These are phyloP conservation scores for Celoporthe dispersa DNA, from an alignment of 2,329 filamentous ascomycete genomes.

Conservation along the genomic window DNA sequence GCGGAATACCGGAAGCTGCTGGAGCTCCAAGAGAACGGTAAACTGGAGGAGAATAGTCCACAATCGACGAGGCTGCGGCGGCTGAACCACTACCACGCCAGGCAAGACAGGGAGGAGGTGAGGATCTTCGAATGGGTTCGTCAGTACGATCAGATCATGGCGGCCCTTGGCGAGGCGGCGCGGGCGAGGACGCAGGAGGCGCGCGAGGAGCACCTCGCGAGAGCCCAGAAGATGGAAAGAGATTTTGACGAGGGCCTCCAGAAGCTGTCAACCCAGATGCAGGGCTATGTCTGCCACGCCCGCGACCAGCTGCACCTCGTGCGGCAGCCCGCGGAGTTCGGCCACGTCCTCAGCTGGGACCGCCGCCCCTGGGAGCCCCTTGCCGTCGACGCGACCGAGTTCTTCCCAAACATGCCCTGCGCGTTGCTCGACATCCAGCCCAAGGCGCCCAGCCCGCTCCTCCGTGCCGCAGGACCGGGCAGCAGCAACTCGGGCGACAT, in stretches of 20 bases:
- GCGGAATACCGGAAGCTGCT: slow-evolving; percentile 49
- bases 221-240: slow-evolving; percentile 29
- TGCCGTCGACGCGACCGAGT: slow-evolving; percentile 59
- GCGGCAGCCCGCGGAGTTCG: slow-evolving; percentile 50
- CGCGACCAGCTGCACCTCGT: slow-evolving; percentile 61
- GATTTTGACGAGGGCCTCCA: slow-evolving; percentile 38
- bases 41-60: slow-evolving; percentile 10
- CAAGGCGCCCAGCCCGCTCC: slow-evolving; percentile 51
- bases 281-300: slow-evolving; percentile 32
- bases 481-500: slow-evolving; percentile 51
- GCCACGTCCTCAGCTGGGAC: slow-evolving; percentile 69
- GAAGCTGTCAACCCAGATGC: slow-evolving; percentile 42
- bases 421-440: slow-evolving; percentile 72
- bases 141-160: slow-evolving; percentile 37
- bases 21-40: slow-evolving; percentile 37
- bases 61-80: slow-evolving; percentile 21
- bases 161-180: slow-evolving; percentile 26
- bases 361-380: slow-evolving; percentile 73
- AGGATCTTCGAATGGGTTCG: slow-evolving; percentile 38
- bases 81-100: slow-evolving; percentile 28
- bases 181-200: not conserved
- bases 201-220: slow-evolving; percentile 8
- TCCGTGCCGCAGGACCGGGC: slow-evolving; percentile 50
- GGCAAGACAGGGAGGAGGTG: slow-evolving; percentile 29
- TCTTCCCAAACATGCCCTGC: slow-evolving; percentile 64